Base-by-base conservation (phyloP, 1,284 basidiomycete genomes). In the Apiotrichum akiyoshidainum region DNA sequence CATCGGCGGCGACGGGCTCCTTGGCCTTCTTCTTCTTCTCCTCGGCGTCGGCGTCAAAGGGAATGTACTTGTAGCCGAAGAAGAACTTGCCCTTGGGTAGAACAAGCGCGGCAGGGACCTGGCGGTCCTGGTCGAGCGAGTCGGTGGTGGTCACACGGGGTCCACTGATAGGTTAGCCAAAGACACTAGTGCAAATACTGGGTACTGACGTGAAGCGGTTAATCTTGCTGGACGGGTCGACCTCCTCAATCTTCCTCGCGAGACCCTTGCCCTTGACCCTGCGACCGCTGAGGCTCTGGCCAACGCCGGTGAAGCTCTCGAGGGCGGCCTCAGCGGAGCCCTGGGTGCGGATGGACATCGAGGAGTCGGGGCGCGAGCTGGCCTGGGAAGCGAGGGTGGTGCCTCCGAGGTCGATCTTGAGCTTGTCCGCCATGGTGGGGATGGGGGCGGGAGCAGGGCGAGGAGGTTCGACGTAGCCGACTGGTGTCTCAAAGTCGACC, bases 391-490 rank as follows among this genome's bases (percentile, higher is more conserved):
- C 51, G 33, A 52, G 51, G 13, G 89, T 89, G 12, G 88, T 86
- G 1, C 86, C 87, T 64, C 87, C 86, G 26, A 93, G 79, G 72
- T 99, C 92, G 62, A 99, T 98, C 75, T 93, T 93, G 57, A 98
- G 84, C 79, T 97, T 98, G 54, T 89, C 90, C 0, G 95, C 94
- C 95, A 99, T 98, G 2, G 94, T 98, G 11, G 89, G 78, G 11
- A 87, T 86, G 2, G 93, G 87, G 2, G 86, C 84, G 2, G 89
- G 84, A 55, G 89, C 89, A 8, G 88, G 87, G 44, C 88, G 85
- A 65, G 91, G 87, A 0, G 95, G 96, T 75, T 99, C 96, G 22
- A 95, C 90, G 66, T 86, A 86, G 34, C 84, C 84, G 52, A 82
- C 79, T 1, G 84, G 84, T 8, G 83, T 74, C 0, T 80, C 84